Evolutionary conservation across 306 rosid genomes (phyloP), one percentile per base, ranked within the genome.

Genomic region (Vicia faba): DNA sequence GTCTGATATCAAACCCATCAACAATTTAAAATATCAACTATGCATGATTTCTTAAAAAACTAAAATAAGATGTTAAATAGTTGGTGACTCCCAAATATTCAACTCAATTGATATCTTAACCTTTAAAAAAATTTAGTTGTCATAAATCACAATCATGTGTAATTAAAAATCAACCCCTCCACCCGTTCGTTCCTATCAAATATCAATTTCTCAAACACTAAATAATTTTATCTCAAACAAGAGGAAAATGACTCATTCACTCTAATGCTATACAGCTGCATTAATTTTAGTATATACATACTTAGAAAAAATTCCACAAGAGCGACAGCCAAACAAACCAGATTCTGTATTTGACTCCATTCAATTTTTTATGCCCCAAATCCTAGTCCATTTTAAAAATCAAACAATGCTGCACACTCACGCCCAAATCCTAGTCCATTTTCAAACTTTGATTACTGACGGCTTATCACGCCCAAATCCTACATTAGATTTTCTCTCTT

Each of bases 391-490:
- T 4, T 44, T 41, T 53, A 61, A 45, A 45, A 48, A 67, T 71
- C 70, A 76, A 76, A 68, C 33, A 20, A 69, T 49, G 72, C n/a
- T n/a, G n/a, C n/a, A n/a, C n/a, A 81, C 85, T 76, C 89, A 92
- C 92, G 91, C 5, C 26, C 26, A 55, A 79, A 73, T 65, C 56
- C 45, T 25, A 18, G 58, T 61, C 54, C 46, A 2, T 4, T 44
- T 41, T 53, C 70, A 76, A 76, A 68, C 33, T n/a, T n/a, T n/a
- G n/a, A 65, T 70, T 63, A 69, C 81, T 82, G 86, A 81, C 85
- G 50, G 8, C 78, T 76, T 73, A 26, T 77, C 89, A 92, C 92
- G 91, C 95, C 75, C 76, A 84, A 87, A 92, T 85, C 98, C 85
- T 76, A 73, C 43, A 56, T 76, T 80, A 49, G 96, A 89, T 89